Conservation (phyloP, 768 basidiomycete genomes). For the Boletus rubescentipes region DNA sequence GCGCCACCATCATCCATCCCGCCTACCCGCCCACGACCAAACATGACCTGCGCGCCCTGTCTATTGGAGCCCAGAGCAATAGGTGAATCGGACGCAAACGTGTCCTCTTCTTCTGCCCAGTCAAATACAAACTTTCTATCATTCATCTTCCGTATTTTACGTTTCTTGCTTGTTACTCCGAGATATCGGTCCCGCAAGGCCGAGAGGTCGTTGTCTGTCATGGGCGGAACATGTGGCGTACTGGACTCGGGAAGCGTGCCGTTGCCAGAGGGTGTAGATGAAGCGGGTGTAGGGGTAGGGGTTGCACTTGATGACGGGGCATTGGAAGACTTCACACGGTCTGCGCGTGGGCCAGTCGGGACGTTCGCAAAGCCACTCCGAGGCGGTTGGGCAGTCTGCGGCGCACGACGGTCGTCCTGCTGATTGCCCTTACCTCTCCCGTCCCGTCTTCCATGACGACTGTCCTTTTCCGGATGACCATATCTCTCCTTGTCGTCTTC, state of each 20-base stretch:
- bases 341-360: constrained; percentile 84
- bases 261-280: constrained; percentile 34
- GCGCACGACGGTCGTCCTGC: constrained; percentile 38
- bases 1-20: constrained; percentile 82
- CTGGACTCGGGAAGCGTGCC: constrained; percentile 38
- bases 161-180: constrained; percentile 91
- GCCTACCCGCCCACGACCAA: constrained; percentile 78
- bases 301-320: constrained; percentile 36
- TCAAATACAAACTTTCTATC: constrained; percentile 99
- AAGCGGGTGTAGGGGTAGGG: constrained; percentile 55
- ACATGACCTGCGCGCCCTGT: constrained; percentile 86
- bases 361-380: constrained; percentile 61
- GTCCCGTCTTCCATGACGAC: constrained; percentile 43
- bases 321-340: constrained; percentile 47
- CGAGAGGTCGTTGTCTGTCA: constrained; percentile 77
- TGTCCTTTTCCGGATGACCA: constrained; percentile 50
- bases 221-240: constrained; percentile 52
- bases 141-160: constrained; percentile 91
- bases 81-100: constrained; percentile 76
- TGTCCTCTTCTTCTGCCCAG: constrained; percentile 97
- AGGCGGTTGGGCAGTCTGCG: constrained; percentile 32
- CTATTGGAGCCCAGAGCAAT: constrained; percentile 66
- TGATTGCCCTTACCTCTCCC: constrained; percentile 35
- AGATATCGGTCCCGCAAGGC: constrained; percentile 93
- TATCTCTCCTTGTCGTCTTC: constrained; percentile 51